Base-by-base conservation (phyloP, 768 basidiomycete species). In the Rhodosporidiobolus odoratus region DNA sequence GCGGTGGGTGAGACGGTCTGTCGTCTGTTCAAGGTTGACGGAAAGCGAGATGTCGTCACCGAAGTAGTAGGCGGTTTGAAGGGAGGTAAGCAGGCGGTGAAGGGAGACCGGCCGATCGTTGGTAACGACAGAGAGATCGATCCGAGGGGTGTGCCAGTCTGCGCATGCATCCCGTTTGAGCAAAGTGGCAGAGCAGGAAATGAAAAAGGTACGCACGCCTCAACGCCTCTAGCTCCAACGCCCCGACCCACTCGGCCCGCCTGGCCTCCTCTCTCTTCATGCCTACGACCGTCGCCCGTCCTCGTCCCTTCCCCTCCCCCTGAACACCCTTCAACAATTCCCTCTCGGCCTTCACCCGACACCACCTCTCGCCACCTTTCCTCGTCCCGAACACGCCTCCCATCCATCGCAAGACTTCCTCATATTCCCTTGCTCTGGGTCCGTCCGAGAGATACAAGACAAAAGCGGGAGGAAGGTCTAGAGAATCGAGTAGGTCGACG, bases 41-140 rank as follows among this genome's bases (percentile, higher is more conserved):
- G 87, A 83, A 25, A 92, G 75, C 67, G 83, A 74, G n/a, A 89
- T 78, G 23, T 76, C 77, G 79, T 92, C 89, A 4, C 89, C 89
- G 71, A 86, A 91, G 75, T 86, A 90, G 45, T 83, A 80, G 9
- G 85, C 85, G 7, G 72, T 78, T 17, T 81, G 79, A 4, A 91
- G 81, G 0, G 91, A 92, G 23, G 77, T 68, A 16, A 92, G 77
- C 0, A 93, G 82, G 17, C 91, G 87, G 21, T 75, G 76, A 3
- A 93, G 84, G 2, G 92, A 92, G 32, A 79, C 77, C 15, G 90
- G 87, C 40, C 91, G 84, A 75, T 89, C 83, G 74, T 90, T 86
- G 0, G 91, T 92, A 65, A 92, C 88, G 47, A 93, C 83, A 62
- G 84, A 85, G 52, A 92, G 79, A 34, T 89, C 88, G 40, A 92